Conservation (phyloP, 2,329 filamentous ascomycete genomes). For the Venturia pyrina region DNA sequence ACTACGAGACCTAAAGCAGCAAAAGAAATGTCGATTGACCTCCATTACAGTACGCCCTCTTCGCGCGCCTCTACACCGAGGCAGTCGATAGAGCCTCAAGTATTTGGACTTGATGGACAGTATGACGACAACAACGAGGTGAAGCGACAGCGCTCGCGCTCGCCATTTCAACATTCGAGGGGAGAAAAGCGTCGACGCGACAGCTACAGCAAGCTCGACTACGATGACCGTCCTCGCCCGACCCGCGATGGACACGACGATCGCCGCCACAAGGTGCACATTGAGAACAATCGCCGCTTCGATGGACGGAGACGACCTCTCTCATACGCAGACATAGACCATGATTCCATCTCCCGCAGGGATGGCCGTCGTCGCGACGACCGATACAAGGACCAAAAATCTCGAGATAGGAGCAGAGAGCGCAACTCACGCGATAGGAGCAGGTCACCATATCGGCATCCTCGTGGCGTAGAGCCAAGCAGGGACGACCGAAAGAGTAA, state of each 20-base stretch:
- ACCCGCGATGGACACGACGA: conserved; percentile 22
- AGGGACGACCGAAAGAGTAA: conserved; percentile 1
- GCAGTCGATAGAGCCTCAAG: conserved; percentile 8
- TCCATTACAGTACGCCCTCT: conserved; percentile 60
- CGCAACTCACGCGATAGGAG: conserved; percentile 17
- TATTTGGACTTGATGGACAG: not conserved
- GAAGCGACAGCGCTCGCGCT: conserved; percentile 28
- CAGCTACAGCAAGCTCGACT: conserved; percentile 10
- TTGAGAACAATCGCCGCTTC: conserved; percentile 18
- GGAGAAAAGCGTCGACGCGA: conserved; percentile 59
- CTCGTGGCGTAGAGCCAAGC: conserved; percentile 36
- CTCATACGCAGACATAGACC: conserved; percentile 5
- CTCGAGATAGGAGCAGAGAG: not conserved
- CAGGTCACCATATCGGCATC: conserved; percentile 42
- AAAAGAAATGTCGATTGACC: conserved; percentile 83
- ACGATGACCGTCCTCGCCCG: conserved; percentile 40
- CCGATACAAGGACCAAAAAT: conserved; percentile 1
- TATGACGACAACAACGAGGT: conserved; percentile 24
- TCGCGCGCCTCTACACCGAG: conserved; percentile 12
- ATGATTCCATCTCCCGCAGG: not conserved
- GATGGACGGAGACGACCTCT: not conserved
- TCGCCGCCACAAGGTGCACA: conserved; percentile 22
- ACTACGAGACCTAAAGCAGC: conserved; percentile 65
- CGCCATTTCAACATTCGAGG: conserved; percentile 40
- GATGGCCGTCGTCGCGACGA: conserved; percentile 1